These are phyloP conservation scores for Diaporthe batatas DNA, from an alignment of 2,329 filamentous ascomycete genomes.

Conservation along the genomic window DNA sequence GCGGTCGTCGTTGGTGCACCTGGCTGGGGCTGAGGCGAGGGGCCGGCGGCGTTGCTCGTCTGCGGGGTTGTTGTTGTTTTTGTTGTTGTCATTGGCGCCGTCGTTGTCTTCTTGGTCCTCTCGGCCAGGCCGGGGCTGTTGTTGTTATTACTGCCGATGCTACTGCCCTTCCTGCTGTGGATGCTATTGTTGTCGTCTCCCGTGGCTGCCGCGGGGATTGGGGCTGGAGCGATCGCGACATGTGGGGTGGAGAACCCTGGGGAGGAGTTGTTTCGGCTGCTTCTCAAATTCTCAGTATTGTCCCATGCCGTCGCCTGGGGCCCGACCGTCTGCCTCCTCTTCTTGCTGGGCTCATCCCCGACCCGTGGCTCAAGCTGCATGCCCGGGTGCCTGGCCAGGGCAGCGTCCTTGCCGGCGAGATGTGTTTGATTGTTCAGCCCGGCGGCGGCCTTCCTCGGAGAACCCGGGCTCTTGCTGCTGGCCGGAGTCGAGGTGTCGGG, in stretches of 20 bases:
- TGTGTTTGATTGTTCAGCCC: not conserved
- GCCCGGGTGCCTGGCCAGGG: not conserved
- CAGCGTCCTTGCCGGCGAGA: not conserved
- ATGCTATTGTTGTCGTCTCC: not conserved
- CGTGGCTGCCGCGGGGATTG: no score
- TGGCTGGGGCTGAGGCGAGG: not conserved
- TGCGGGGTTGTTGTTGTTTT: not conserved
- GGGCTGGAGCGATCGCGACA: not conserved
- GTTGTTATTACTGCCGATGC: not conserved
- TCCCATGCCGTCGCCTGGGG: not conserved
- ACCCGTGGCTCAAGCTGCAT: not conserved
- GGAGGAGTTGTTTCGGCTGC: constrained; percentile 2
- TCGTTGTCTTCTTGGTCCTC: not conserved
- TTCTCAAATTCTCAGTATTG: not conserved
- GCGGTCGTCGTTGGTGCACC: not conserved
- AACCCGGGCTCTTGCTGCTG: not conserved
- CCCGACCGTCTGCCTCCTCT: not conserved
- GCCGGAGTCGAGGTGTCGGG: not conserved
- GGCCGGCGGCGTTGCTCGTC: not conserved
- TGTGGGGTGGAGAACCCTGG: not conserved
- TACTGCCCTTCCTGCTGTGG: not conserved
- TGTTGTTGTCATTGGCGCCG: not conserved
- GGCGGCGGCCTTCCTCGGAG: not conserved
- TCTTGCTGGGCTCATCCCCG: not conserved
- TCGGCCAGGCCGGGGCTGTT: no score